A percentile compares a stretch with the other conserved stretches of the same genome.
phyloP scores from a whole-genome alignment of 2,329 filamentous ascomycete species.

The Fusarium secorum region DNA sequence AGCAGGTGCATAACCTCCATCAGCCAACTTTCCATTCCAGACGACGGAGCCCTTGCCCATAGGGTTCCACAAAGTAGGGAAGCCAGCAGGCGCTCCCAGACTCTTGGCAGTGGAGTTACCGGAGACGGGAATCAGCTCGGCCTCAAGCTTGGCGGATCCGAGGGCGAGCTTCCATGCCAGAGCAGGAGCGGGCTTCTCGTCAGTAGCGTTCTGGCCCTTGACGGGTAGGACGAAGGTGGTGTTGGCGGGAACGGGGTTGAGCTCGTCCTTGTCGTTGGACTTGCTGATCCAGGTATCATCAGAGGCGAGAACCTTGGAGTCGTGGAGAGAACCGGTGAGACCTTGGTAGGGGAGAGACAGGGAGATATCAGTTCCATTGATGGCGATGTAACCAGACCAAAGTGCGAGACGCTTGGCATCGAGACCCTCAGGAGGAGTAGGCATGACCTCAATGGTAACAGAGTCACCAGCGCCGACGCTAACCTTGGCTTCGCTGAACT shows the following conservation, averaged over 20 bases:
- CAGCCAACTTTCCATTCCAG: constrained; percentile 58
- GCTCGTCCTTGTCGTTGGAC: constrained; percentile 45
- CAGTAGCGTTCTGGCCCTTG: constrained; percentile 43
- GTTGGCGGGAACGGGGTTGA: constrained; percentile 44
- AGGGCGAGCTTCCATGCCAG: constrained; percentile 54
- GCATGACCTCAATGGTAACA: constrained; percentile 55
- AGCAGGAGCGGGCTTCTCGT: constrained; percentile 46
- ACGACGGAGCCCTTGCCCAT: constrained; percentile 33
- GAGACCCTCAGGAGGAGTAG: constrained; percentile 50
- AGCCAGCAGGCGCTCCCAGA: constrained; percentile 32
- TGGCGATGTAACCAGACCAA: constrained; percentile 53
- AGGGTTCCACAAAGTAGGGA: constrained; percentile 48
- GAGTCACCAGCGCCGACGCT: constrained; percentile 53
- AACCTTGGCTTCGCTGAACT: constrained; percentile 53
- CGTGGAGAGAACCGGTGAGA: constrained; percentile 48
- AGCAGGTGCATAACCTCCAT: constrained; percentile 56
- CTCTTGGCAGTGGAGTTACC: constrained; percentile 14
- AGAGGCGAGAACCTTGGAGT: constrained; percentile 33
- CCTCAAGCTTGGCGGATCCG: constrained; percentile 54
- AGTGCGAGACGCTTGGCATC: constrained; percentile 49
- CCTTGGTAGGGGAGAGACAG: constrained; percentile 54
- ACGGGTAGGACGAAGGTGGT: constrained; percentile 53
- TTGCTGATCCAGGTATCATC: constrained; percentile 42
- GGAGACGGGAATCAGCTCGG: constrained; percentile 53
- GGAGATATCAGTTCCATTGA: constrained; percentile 49